A percentile compares a stretch with the other conserved stretches of the same genome.
phyloP scores from a whole-genome alignment of 176 grass and related monocot genomes.

The Oryza punctata region DNA sequence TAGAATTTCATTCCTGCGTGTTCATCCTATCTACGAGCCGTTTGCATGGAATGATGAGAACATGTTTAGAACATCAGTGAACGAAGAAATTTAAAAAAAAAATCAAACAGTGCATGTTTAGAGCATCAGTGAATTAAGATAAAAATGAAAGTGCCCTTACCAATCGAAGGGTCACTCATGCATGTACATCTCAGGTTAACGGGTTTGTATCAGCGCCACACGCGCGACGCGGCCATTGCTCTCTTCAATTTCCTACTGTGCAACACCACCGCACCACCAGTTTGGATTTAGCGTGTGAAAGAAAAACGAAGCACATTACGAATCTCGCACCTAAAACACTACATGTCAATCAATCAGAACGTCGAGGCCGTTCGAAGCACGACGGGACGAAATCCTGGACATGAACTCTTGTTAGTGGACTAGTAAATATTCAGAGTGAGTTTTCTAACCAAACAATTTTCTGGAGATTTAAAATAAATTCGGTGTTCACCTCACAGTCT shows the following conservation, averaged over 20 bases:
- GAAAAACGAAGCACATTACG: not conserved
- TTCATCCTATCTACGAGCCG: no score
- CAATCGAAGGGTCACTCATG: not conserved
- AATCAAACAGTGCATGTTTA: not conserved
- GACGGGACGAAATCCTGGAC: not conserved
- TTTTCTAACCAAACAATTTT: not conserved
- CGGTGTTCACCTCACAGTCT: slow-evolving; percentile 38
- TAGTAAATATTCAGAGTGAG: not conserved
- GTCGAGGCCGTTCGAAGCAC: not conserved
- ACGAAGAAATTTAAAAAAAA: not conserved
- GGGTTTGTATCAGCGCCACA: not conserved
- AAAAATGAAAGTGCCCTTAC: not conserved
- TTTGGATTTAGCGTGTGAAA: not conserved
- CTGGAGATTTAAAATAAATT: not conserved
- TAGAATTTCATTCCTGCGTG: no score
- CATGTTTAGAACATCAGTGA: not conserved
- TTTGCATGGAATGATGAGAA: no score
- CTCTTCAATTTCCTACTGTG: not conserved
- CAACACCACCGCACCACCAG: not conserved
- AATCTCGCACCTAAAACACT: not conserved
- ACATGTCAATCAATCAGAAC: not conserved
- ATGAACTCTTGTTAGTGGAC: not conserved
- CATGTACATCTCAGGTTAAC: not conserved
- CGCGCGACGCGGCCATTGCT: not conserved
- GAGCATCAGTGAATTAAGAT: not conserved